A percentile compares a stretch with the other conserved stretches of the same genome.
Evolutionary conservation across 257 asterid species (phyloP).

Genomic region (Solanum pennellii): DNA sequence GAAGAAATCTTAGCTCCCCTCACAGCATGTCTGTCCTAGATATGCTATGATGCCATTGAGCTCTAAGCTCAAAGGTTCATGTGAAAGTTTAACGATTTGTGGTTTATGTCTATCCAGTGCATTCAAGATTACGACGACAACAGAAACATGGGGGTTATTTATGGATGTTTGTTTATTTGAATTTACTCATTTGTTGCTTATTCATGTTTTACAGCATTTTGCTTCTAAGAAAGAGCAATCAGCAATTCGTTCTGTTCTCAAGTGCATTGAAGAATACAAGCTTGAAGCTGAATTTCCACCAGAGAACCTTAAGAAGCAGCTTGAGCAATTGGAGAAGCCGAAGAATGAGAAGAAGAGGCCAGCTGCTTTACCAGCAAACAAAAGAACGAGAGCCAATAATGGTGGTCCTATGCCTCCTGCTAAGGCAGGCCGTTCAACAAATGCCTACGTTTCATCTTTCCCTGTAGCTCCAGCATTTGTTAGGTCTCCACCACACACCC

Average conservation of each 20-base stretch:
- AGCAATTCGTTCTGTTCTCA: conserved; percentile 85
- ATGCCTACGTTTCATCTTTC: conserved; percentile 94
- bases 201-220: conserved; percentile 46
- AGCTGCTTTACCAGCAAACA: conserved; percentile 69
- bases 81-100: neutral
- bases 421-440: conserved; percentile 97
- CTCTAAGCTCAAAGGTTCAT: neutral
- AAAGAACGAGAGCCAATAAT: conserved; percentile 81
- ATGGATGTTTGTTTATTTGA: neutral
- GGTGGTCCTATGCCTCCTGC: conserved; percentile 99
- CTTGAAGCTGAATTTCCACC: conserved; percentile 85
- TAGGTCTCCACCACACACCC: conserved; percentile 79
- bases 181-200: neutral
- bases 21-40: neutral
- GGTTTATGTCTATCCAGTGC: neutral
- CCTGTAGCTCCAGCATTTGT: conserved; percentile 76
- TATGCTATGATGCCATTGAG: neutral
- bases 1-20: neutral
- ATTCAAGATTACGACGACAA: neutral
- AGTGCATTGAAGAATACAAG: conserved; percentile 92
- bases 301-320: conserved; percentile 78
- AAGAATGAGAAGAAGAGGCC: conserved; percentile 85
- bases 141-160: neutral
- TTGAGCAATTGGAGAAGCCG: conserved; percentile 69
- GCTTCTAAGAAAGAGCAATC: conserved; percentile 98